Conservation (phyloP, 768 basidiomycete genomes). For the Phlegmacium glaucopus region DNA sequence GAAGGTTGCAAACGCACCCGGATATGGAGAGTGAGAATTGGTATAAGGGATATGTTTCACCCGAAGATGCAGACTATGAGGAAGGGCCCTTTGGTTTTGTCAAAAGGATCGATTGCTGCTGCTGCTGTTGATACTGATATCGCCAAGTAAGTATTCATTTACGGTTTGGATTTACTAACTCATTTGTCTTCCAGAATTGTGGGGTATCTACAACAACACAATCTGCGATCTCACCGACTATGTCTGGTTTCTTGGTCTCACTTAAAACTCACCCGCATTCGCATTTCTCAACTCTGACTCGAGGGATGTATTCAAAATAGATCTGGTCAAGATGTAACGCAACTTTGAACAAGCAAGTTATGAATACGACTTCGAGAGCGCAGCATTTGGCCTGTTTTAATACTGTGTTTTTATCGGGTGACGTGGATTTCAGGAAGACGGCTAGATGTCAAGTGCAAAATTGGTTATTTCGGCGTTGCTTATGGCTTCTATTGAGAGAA, state of each 20-base stretch:
- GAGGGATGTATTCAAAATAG: slow-evolving; percentile 71
- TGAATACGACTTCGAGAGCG: slow-evolving; percentile 44
- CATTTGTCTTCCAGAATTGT: slow-evolving; percentile 47
- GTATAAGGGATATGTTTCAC: slow-evolving; percentile 73
- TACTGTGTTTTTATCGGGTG: too few species aligned
- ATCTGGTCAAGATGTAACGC: slow-evolving; percentile 82
- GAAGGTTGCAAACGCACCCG: slow-evolving; percentile 41
- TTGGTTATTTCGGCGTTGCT: too few species aligned
- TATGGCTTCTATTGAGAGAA: too few species aligned
- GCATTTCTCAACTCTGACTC: slow-evolving; percentile 66
- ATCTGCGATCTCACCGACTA: slow-evolving; percentile 92
- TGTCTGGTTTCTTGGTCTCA: slow-evolving; percentile 59
- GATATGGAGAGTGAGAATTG: slow-evolving; percentile 55
- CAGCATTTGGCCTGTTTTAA: slow-evolving; percentile 62
- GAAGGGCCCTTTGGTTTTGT: slow-evolving; percentile 82
- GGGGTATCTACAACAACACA: slow-evolving; percentile 75
- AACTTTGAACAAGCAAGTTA: slow-evolving; percentile 46
- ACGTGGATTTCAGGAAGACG: slow-evolving; percentile 74
- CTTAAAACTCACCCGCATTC: slow-evolving; percentile 46
- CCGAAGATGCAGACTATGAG: slow-evolving; percentile 70
- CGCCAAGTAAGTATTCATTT: slow-evolving; percentile 53
- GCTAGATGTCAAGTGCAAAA: too few species aligned
- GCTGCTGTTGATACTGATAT: slow-evolving; percentile 46
- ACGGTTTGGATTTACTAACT: too few species aligned
- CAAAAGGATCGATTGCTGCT: slow-evolving; percentile 38